A percentile compares a stretch with the other conserved stretches of the same genome.
Conservation (phyloP, 2,329 filamentous ascomycete genomes). For the Lecanicillium sp. region DNA sequence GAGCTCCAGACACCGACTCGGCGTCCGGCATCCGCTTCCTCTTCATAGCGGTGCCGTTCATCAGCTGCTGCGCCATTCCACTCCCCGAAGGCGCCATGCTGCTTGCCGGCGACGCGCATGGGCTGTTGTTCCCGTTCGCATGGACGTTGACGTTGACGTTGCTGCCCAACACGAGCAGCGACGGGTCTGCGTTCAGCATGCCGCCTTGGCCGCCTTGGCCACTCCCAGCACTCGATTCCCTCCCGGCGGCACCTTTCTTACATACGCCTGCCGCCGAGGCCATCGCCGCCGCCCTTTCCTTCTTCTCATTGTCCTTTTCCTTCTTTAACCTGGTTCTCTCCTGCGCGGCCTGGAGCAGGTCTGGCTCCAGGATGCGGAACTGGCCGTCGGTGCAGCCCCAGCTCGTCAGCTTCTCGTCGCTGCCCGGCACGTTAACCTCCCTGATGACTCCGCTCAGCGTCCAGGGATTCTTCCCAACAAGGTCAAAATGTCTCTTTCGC, state of each 20-base stretch:
- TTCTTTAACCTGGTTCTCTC: not conserved
- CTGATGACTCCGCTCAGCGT: not conserved
- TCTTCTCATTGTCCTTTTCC: not conserved
- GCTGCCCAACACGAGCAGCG: no score
- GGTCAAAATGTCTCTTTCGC: constrained; percentile 1
- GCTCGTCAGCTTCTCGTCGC: not conserved
- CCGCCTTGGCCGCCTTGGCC: no score
- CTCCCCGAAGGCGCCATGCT: no score
- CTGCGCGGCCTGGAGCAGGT: constrained; percentile 1
- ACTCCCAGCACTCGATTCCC: no score
- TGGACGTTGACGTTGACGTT: no score
- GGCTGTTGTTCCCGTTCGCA: no score
- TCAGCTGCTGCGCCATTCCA: no score
- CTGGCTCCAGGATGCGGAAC: constrained; percentile 1
- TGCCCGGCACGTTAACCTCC: not conserved
- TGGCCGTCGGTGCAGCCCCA: constrained; percentile 9
- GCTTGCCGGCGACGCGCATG: no score
- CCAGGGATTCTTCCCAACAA: constrained; percentile 2
- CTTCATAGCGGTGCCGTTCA: no score
- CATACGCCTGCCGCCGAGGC: not conserved
- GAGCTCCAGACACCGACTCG: not conserved
- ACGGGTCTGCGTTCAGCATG: no score
- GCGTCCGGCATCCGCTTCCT: constrained; percentile 6
- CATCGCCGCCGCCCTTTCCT: not conserved
- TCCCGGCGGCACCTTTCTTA: not conserved